Base-by-base conservation (phyloP, 1,284 basidiomycete species). In the Sphaerobolus stellatus region DNA sequence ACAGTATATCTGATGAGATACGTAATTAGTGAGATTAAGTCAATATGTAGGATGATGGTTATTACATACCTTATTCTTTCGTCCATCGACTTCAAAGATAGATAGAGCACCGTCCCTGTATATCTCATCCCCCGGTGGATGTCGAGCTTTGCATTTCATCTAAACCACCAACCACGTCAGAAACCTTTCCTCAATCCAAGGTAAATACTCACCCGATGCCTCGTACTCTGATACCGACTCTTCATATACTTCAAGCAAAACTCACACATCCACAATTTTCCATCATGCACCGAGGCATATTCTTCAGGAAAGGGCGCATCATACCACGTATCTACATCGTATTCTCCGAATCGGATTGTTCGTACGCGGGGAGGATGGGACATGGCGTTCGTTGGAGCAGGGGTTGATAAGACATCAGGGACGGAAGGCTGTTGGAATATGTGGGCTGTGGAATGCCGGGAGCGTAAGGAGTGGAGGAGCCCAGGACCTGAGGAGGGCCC, bases 181-280 rank as follows among this genome's bases (percentile, higher is more conserved):
- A 22, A 36, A 50, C 52, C 18, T 7, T 2, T 8, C 11, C 16
- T 24, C 11, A 46, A 36, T 40, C 18, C 4, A 51, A 50, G 30
- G 57, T 44, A 29, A 67, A 58, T 29, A 71, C 88, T 69, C 62
- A 95, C 92, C 69, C 86, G 78, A 76, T 99, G 97, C 59, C 97
- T 76, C 50, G 80, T 81, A 50, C 90, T 88, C 52, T 90, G 90
- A 70, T 98, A 98, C 22, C 83, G 82, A 65, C 91, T 95, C 78
- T 95, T 96, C 90, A 98, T 98, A 68, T 98, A 99, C 76, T 97
- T 99, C 62, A 99, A 71, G 69, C 97, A 99, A 71, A 92, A 97
- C 69, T 98, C 95, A 73, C 97, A 99, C 67, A 98, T 87, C 94
- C 94, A 98, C 43, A 99, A 72, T 48, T 88, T 79, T 11, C 96